A percentile compares a stretch with the other conserved stretches of the same genome.
Conservation (phyloP, 495 filamentous ascomycete genomes). For the Mytilinidion resinicola region DNA sequence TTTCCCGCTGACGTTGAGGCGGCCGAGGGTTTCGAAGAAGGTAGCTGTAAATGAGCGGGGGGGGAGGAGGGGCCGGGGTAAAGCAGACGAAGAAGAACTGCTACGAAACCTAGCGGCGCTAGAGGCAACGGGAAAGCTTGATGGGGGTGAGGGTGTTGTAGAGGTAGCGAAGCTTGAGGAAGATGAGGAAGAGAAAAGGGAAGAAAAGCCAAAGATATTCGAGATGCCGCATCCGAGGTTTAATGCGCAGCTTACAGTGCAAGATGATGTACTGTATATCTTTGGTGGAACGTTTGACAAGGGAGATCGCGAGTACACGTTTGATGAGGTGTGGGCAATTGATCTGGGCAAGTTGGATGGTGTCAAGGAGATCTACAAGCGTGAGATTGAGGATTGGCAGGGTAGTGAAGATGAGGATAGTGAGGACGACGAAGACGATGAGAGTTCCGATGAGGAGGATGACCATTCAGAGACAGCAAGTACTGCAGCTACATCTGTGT, state of each 20-base stretch:
- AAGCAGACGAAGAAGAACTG: conserved; percentile 85
- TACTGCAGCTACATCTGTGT: conserved; percentile 30
- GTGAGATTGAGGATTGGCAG: conserved; percentile 79
- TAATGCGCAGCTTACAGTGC: conserved; percentile 82
- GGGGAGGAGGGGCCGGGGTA: conserved; percentile 60
- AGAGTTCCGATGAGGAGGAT: conserved; percentile 60
- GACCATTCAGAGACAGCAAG: conserved; percentile 41
- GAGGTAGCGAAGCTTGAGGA: conserved; percentile 43
- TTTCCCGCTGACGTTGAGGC: conserved; percentile 72
- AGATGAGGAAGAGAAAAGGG: conserved; percentile 48
- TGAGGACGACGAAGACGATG: conserved; percentile 54
- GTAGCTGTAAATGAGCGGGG: conserved; percentile 47
- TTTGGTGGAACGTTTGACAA: conserved; percentile 94
- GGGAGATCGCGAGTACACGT: conserved; percentile 87
- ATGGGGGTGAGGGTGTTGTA: conserved; percentile 42
- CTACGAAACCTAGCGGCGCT: conserved; percentile 75
- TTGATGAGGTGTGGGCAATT: conserved; percentile 88
- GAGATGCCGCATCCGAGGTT: conserved; percentile 84
- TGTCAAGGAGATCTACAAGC: conserved; percentile 77
- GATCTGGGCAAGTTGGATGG: conserved; percentile 90
- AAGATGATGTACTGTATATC: conserved; percentile 85
- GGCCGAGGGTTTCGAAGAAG: conserved; percentile 55
- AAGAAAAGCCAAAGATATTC: conserved; percentile 47
- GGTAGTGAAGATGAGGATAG: conserved; percentile 46
- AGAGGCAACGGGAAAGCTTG: conserved; percentile 58